Evolutionary conservation across 2,329 filamentous ascomycete genomes (phyloP).

Genomic region (Beauveria rudraprayagi): DNA sequence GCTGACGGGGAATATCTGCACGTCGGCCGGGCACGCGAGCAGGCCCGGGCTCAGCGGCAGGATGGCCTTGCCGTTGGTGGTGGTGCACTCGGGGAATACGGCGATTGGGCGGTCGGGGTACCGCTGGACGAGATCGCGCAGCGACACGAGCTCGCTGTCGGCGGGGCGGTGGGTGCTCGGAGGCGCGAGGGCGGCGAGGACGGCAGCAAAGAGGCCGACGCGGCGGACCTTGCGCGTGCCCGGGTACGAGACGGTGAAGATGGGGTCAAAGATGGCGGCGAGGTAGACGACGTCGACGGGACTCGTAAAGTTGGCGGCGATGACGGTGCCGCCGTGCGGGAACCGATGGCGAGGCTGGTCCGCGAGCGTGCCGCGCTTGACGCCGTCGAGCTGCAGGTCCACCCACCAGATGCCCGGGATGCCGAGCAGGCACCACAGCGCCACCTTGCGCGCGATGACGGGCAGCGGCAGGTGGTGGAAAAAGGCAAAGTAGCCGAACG

Average conservation of each 20-base stretch:
- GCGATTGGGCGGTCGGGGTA: slow-evolving; percentile 72
- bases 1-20: slow-evolving; percentile 83
- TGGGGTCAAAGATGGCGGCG: slow-evolving; percentile 84
- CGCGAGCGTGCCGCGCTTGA: slow-evolving; percentile 80
- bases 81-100: slow-evolving; percentile 89
- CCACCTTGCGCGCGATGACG: slow-evolving; percentile 62
- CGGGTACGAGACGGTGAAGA: slow-evolving; percentile 85
- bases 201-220: slow-evolving; percentile 68
- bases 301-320: slow-evolving; percentile 85
- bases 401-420: slow-evolving; percentile 97
- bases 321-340: slow-evolving; percentile 70
- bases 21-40: slow-evolving; percentile 54
- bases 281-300: slow-evolving; percentile 92
- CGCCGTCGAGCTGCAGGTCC: slow-evolving; percentile 94
- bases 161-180: slow-evolving; percentile 35
- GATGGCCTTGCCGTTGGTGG: slow-evolving; percentile 87
- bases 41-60: slow-evolving; percentile 75
- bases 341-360: slow-evolving; percentile 66
- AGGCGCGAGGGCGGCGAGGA: slow-evolving; percentile 61
- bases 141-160: slow-evolving; percentile 46
- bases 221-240: slow-evolving; percentile 63
- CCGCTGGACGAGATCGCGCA: slow-evolving; percentile 53
- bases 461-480: slow-evolving; percentile 71
- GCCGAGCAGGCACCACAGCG: slow-evolving; percentile 79
- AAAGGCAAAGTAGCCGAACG: slow-evolving; percentile 65